Percentiles rank a stretch among this genome's conserved stretches.
phyloP scores from a whole-genome alignment of 192 early-diverging fungal species.

The Neocallimastix lanati region DNA sequence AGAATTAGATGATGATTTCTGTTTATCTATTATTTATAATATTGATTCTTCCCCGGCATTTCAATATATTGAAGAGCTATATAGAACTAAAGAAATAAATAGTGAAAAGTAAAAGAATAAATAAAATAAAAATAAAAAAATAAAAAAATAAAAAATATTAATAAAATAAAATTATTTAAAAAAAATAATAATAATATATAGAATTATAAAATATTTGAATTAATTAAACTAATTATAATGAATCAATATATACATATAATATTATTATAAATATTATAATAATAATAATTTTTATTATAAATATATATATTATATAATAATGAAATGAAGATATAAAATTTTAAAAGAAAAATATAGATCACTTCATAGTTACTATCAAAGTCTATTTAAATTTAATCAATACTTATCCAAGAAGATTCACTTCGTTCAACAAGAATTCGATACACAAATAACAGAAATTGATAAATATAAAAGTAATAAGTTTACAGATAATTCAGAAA shows the following conservation, averaged over 20 bases:
- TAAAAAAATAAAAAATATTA: too few relatives aligned
- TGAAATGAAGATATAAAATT: background rate
- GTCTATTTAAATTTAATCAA: conserved; percentile 6
- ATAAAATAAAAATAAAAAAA: too few relatives aligned
- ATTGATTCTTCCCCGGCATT: background rate
- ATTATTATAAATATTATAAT: too few relatives aligned
- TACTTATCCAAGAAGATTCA: conserved; percentile 21
- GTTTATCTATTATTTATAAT: background rate
- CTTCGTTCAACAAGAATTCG: conserved; percentile 18
- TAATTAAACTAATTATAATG: too few relatives aligned
- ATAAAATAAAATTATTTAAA: too few relatives aligned
- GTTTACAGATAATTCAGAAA: conserved; percentile 30
- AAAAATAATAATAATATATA: too few relatives aligned
- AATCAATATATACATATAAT: too few relatives aligned
- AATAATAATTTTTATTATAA: too few relatives aligned
- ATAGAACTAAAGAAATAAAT: background rate
- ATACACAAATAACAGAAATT: conserved; percentile 29
- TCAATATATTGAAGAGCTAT: background rate
- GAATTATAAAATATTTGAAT: too few relatives aligned
- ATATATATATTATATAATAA: too few relatives aligned
- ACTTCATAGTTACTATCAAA: background rate
- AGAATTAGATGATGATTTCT: background rate
- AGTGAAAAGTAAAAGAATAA: too few relatives aligned
- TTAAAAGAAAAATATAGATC: background rate
- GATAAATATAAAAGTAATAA: conserved; percentile 22